Percentiles rank a stretch among this genome's conserved stretches.
Conservation (phyloP, 2,329 filamentous ascomycete species). For the Clonostachys byssicola region DNA sequence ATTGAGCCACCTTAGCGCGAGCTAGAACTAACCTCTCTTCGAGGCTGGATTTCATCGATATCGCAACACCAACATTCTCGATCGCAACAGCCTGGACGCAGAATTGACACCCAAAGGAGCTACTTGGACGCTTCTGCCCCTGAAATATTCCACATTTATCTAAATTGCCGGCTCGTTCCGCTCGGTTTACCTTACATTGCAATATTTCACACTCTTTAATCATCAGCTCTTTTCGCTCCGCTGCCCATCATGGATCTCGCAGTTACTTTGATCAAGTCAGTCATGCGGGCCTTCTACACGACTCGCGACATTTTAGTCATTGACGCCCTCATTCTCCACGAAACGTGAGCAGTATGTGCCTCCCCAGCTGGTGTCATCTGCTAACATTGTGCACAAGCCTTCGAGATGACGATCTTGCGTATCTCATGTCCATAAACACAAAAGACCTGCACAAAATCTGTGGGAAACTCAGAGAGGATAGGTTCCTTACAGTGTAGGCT, state of each 20-base stretch:
- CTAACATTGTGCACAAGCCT: constrained; percentile 58
- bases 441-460: constrained; percentile 91
- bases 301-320: constrained; percentile 81
- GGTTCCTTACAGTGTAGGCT: constrained; percentile 75
- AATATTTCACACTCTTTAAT: not conserved
- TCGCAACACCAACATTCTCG: too few species aligned
- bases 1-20: too few species aligned
- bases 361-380: constrained; percentile 8
- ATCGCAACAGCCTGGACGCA: too few species aligned
- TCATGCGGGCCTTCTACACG: constrained; percentile 81
- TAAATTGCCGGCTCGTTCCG: too few species aligned
- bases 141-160: too few species aligned
- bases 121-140: too few species aligned
- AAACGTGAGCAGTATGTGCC: constrained; percentile 50
- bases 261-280: constrained; percentile 80
- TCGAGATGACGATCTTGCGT: constrained; percentile 82
- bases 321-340: constrained; percentile 83
- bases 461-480: constrained; percentile 79
- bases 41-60: too few species aligned
- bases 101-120: too few species aligned
- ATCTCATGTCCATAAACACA: constrained; percentile 81
- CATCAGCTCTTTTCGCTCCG: not conserved
- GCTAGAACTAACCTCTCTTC: too few species aligned
- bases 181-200: too few species aligned
- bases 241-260: constrained; percentile 42